phyloP scores from a whole-genome alignment of 352 stramenopile species.

The Peronospora tabacina region DNA sequence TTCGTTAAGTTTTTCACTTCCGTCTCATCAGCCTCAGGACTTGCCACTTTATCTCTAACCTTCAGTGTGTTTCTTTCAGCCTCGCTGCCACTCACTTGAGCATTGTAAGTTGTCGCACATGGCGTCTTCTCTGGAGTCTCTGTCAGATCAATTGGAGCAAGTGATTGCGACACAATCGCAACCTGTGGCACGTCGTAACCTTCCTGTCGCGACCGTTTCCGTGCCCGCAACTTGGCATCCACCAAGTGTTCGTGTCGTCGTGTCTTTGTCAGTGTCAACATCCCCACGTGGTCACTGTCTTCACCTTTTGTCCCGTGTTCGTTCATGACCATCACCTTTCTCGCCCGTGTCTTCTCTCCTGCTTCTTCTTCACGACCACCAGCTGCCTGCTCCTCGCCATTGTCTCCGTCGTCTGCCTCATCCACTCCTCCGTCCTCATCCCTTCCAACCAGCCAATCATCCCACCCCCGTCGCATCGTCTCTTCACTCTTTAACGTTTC shows the following conservation, averaged over 20 bases:
- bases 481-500: constrained; percentile 22
- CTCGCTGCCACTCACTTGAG: constrained; percentile 1
- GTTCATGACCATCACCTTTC: constrained; percentile 6
- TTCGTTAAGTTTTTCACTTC: constrained; percentile 8
- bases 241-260: constrained; percentile 13
- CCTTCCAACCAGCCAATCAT: constrained; percentile 5
- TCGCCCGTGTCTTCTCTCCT: constrained; percentile 14
- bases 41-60: constrained; percentile 14
- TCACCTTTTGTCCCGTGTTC: constrained; percentile 5
- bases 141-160: constrained; percentile 30
- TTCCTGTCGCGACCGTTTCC: constrained; percentile 20
- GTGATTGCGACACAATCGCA: constrained; percentile 20
- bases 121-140: constrained; percentile 18
- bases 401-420: constrained; percentile 16
- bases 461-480: constrained; percentile 31
- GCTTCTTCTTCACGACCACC: constrained; percentile 4
- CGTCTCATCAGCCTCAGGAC: constrained; percentile 3
- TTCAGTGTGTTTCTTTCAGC: constrained; percentile 6
- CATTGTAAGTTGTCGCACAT: not conserved
- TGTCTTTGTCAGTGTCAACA: constrained; percentile 6
- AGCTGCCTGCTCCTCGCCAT: constrained; percentile 4
- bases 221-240: constrained; percentile 2
- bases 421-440: constrained; percentile 11
- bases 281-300: constrained; percentile 11
- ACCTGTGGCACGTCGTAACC: constrained; percentile 2